Base-by-base conservation (phyloP, 495 filamentous ascomycete genomes). In the Annulohypoxylon maeteangense region DNA sequence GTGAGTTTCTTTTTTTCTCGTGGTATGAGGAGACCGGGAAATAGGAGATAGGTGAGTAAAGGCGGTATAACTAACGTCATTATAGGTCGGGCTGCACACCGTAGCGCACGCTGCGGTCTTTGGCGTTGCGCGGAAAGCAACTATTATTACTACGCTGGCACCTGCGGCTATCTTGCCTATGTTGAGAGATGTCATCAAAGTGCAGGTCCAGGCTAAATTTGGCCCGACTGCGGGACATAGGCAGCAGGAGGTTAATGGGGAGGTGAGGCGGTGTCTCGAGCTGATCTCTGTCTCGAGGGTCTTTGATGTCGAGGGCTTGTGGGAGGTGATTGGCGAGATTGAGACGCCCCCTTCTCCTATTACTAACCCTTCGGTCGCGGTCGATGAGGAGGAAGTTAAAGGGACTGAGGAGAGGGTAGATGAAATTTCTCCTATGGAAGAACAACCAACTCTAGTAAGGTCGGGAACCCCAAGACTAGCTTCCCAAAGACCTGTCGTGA, bases 251-350 rank as follows among this genome's bases (percentile, higher is more conserved):
- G 66, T 65, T 0, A 65, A 67, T 14, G 62, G 12, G 7, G 63
- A 60, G 10, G 66, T 80, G 7, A 71, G 73, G 50, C 66, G 61
- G 36, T 81, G 81, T 57, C 77, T 91, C 0, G 84, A 87, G 40
- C 76, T 78, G 23, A 80, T 89, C 7, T 80, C 79, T 22, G 83
- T 91, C 40, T 85, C 87, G 62, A 72, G 85, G 3, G 83, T 90
- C 5, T 90, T 90, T 73, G 88, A 91, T 67, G 70, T 88, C 18
- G 81, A 86, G 59, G 88, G 88, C 3, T 60, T 90, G 25, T 81
- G 75, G 78, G 88, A 91, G 72, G 85, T 86, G 7, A 54, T 90
- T 5, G 69, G 44, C 1, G 87, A 88, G 73, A 34, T 88, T 3
- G 77, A 76, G 42, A 59, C 56, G 6, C 50, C 65, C 4, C 48